Evolutionary conservation across 352 stramenopile species (phyloP).

Genomic region (Pythium vanterpoolii): DNA sequence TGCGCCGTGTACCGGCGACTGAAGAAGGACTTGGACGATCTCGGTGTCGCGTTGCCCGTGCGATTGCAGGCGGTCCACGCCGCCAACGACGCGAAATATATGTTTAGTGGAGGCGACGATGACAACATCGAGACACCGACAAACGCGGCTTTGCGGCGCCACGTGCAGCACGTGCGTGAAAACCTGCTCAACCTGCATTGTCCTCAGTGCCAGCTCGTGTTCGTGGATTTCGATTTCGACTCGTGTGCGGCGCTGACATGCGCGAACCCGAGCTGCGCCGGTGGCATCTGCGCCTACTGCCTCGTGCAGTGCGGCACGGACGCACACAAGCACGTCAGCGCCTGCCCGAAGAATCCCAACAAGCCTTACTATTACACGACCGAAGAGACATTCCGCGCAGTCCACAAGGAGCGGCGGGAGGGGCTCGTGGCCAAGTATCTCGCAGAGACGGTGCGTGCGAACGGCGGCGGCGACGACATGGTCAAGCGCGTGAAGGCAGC

Average conservation of each 20-base stretch:
- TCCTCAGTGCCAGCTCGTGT: constrained; percentile 23
- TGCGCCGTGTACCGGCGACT: constrained; percentile 6
- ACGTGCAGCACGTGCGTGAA: constrained; percentile 23
- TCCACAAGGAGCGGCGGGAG: constrained; percentile 24
- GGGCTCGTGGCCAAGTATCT: constrained; percentile 9
- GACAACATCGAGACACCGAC: too few relatives aligned
- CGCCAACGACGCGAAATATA: neutral
- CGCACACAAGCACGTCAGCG: constrained; percentile 22
- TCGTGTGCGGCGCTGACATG: constrained; percentile 28
- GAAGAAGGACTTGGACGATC: constrained; percentile 9
- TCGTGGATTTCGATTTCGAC: constrained; percentile 31
- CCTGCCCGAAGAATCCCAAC: constrained; percentile 23
- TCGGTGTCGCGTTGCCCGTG: constrained; percentile 5
- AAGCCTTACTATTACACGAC: constrained; percentile 27
- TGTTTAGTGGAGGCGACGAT: too few relatives aligned
- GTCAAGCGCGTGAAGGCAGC: constrained; percentile 10
- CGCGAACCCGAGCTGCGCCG: constrained; percentile 17
- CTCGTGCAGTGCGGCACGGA: constrained; percentile 20
- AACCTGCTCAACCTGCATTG: constrained; percentile 24
- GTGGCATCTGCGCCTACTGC: constrained; percentile 27
- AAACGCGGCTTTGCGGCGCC: constrained; percentile 3
- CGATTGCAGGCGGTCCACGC: constrained; percentile 2
- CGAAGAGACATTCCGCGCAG: constrained; percentile 14
- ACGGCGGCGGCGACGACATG: constrained; percentile 11
- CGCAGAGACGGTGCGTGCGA: neutral